Evolutionary conservation across 2,329 filamentous ascomycete species (phyloP).

Genomic region (Monilinia polystroma): DNA sequence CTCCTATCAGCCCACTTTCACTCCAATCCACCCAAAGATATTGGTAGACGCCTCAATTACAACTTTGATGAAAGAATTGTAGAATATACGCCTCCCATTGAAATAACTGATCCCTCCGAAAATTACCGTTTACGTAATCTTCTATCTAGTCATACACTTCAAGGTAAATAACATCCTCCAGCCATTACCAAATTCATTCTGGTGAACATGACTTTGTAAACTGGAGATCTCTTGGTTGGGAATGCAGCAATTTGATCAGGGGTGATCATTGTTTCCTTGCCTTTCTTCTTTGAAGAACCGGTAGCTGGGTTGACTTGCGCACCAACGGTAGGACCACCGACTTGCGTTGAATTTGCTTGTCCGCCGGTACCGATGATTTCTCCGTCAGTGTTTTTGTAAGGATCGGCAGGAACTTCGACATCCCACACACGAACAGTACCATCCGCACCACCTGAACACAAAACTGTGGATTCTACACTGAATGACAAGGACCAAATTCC

Average conservation of each 20-base stretch:
- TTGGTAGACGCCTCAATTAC: not conserved
- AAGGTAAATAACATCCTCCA: conserved; percentile 61
- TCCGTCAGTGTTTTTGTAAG: conserved; percentile 54
- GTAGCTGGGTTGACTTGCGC: conserved; percentile 39
- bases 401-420: conserved; percentile 69
- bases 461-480: conserved; percentile 85
- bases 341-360: conserved; percentile 52
- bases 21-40: not conserved
- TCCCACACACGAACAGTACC: conserved; percentile 95
- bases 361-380: conserved; percentile 43
- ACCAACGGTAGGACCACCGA: conserved; percentile 40
- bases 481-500: conserved; percentile 93
- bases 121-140: not conserved
- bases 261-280: conserved; percentile 85
- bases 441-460: conserved; percentile 88
- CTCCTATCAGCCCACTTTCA: not conserved
- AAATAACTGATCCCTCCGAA: not conserved
- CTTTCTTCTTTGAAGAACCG: conserved; percentile 64
- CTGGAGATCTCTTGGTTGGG: conserved; percentile 91
- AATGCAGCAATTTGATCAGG: conserved; percentile 94
- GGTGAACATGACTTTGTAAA: conserved; percentile 91
- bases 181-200: conserved; percentile 92
- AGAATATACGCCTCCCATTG: not conserved
- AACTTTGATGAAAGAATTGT: not conserved
- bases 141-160: not conserved